Conservation (phyloP, 768 basidiomycete genomes). For the Termitomyces sp. region DNA sequence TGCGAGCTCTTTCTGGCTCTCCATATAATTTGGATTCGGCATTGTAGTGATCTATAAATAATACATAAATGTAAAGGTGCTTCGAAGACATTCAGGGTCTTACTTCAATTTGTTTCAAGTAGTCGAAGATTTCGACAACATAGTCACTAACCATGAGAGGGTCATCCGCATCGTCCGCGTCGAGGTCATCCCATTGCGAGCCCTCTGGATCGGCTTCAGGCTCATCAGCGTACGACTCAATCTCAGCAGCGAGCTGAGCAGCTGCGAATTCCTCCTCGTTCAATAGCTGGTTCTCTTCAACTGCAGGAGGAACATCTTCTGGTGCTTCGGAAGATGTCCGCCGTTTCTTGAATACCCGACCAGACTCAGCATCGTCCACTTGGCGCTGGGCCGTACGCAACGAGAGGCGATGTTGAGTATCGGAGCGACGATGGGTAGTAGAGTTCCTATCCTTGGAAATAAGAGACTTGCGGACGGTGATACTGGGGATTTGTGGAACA, state of each 20-base stretch:
- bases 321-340: slow-evolving; percentile 62
- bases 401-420: slow-evolving; percentile 19
- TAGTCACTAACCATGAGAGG: slow-evolving; percentile 98
- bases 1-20: slow-evolving; percentile 85
- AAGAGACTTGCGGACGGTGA: slow-evolving; percentile 33
- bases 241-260: slow-evolving; percentile 40
- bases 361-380: slow-evolving; percentile 50
- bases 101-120: slow-evolving; percentile 88
- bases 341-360: slow-evolving; percentile 66
- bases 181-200: slow-evolving; percentile 83
- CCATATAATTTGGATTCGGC: slow-evolving; percentile 95
- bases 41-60: slow-evolving; percentile 59
- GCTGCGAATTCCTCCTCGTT: slow-evolving; percentile 41
- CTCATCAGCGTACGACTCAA: slow-evolving; percentile 47
- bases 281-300: slow-evolving; percentile 30
- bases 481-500: slow-evolving; percentile 30
- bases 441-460: slow-evolving; percentile 24
- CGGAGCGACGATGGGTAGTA: slow-evolving; percentile 16
- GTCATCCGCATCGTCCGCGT: slow-evolving; percentile 88
- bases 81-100: slow-evolving; percentile 11
- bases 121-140: slow-evolving; percentile 88
- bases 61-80: slow-evolving; percentile 6
- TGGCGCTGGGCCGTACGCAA: slow-evolving; percentile 18
- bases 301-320: slow-evolving; percentile 33
- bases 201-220: slow-evolving; percentile 61